Evolutionary conservation across 108 stramenopile genomes (phyloP).

Genomic region (Cyclotella kingstonii): DNA sequence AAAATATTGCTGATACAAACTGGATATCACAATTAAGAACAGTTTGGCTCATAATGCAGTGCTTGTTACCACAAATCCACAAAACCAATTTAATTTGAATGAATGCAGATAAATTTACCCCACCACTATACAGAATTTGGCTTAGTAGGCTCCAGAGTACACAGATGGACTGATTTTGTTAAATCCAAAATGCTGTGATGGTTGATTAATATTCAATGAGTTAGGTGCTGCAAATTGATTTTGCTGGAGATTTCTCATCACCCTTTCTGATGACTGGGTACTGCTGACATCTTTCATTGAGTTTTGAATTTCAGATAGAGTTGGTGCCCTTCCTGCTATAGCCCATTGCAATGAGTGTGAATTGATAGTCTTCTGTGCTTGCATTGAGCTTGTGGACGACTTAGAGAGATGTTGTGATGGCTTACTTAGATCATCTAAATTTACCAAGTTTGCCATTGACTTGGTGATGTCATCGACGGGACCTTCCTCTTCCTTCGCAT

Average conservation of each 20-base stretch:
- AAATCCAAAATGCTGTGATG: no score
- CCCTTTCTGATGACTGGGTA: not conserved
- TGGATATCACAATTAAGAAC: no score
- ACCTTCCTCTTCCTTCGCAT: slow-evolving; percentile 6
- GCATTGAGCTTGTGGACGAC: slow-evolving; percentile 4
- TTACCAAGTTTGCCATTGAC: slow-evolving; percentile 36
- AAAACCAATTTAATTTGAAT: no score
- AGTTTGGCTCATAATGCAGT: no score
- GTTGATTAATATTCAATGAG: no score
- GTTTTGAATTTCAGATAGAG: slow-evolving; percentile 29
- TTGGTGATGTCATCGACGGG: slow-evolving; percentile 26
- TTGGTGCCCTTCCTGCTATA: slow-evolving; percentile 25
- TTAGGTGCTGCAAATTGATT: no score
- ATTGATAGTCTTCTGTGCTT: not conserved
- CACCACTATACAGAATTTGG: no score
- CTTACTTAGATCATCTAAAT: slow-evolving; percentile 36
- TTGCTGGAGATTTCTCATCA: not conserved
- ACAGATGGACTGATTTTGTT: no score
- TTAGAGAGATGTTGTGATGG: not conserved
- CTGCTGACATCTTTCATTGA: slow-evolving; percentile 6
- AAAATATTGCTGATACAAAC: no score
- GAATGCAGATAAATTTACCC: no score
- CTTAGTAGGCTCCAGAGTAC: no score
- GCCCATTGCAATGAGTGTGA: slow-evolving; percentile 18
- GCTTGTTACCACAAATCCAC: no score